Evolutionary conservation across 148 eudicot species (phyloP).

Genomic region (Rheum nobile): DNA sequence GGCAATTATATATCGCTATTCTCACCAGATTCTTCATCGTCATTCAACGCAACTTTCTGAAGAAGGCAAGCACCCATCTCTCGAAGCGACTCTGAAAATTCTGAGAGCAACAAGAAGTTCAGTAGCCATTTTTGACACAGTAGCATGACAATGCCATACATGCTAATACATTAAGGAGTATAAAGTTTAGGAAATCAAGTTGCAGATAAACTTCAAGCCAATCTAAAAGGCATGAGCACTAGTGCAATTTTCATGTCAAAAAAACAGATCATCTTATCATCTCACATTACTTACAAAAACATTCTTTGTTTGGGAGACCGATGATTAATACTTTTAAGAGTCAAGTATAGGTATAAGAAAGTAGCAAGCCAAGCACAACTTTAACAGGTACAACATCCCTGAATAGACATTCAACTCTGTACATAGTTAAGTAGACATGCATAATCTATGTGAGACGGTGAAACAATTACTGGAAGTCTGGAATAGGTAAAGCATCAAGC

Average conservation of each 20-base stretch:
- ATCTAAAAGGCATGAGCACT: not conserved
- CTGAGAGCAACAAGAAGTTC: conserved; percentile 25
- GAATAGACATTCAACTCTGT: no score
- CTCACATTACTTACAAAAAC: not conserved
- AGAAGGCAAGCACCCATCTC: conserved; percentile 98
- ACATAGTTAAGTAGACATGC: no score
- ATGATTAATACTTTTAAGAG: no score
- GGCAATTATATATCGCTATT: not conserved
- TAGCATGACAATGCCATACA: not conserved
- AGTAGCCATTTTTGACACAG: not conserved
- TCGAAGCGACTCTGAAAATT: conserved; percentile 84
- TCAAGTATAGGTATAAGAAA: no score
- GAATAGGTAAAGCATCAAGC: no score
- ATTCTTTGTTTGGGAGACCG: not conserved
- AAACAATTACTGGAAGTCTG: no score
- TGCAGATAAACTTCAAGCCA: not conserved
- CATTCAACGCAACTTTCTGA: conserved; percentile 80
- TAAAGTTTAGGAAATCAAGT: not conserved
- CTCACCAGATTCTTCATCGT: conserved; percentile 93
- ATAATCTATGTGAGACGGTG: no score
- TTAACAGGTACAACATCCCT: not conserved
- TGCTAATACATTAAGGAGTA: not conserved
- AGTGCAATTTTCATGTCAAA: not conserved
- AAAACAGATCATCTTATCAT: not conserved
- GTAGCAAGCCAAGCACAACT: not conserved